A percentile compares a stretch with the other conserved stretches of the same genome.
Evolutionary conservation across 2,329 filamentous ascomycete genomes (phyloP).

Genomic region (Paramyrothecium roridum): DNA sequence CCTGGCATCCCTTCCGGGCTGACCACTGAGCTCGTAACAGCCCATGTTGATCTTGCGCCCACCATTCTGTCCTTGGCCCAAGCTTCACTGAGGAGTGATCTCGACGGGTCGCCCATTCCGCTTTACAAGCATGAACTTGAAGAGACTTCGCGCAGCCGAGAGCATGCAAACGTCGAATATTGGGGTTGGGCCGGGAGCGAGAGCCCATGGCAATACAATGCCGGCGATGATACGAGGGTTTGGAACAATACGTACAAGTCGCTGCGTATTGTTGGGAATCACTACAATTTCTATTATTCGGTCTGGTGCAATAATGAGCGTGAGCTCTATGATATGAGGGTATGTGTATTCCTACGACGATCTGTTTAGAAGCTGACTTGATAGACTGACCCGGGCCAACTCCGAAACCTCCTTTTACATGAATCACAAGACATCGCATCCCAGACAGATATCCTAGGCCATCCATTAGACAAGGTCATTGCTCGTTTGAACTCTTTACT

Average conservation of each 20-base stretch:
- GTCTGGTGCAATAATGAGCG: conserved; percentile 69
- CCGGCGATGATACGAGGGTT: conserved; percentile 16
- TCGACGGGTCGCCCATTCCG: conserved; percentile 55
- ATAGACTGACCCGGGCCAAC: conserved; percentile 41
- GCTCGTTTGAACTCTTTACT: conserved; percentile 55
- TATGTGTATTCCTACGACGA: conserved; percentile 1
- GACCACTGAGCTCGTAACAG: conserved; percentile 44
- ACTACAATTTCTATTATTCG: conserved; percentile 62
- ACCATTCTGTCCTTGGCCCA: conserved; percentile 49
- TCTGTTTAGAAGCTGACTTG: background rate
- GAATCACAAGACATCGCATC: background rate
- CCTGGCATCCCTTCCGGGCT: conserved; percentile 43
- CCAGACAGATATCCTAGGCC: conserved; percentile 11
- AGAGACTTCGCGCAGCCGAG: conserved; percentile 29
- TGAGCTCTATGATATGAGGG: conserved; percentile 62
- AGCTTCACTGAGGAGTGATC: conserved; percentile 40
- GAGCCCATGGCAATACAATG: conserved; percentile 15
- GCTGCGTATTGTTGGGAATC: conserved; percentile 47
- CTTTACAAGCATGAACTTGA: conserved; percentile 23
- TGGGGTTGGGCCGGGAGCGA: conserved; percentile 45
- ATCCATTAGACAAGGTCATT: conserved; percentile 27
- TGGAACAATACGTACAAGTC: conserved; percentile 60
- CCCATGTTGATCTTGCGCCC: conserved; percentile 62
- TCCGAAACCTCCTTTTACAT: conserved; percentile 37
- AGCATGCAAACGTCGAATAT: conserved; percentile 57